Base-by-base conservation (phyloP, 805 yeast genomes). In the Metschnikowia vanudenii region DNA sequence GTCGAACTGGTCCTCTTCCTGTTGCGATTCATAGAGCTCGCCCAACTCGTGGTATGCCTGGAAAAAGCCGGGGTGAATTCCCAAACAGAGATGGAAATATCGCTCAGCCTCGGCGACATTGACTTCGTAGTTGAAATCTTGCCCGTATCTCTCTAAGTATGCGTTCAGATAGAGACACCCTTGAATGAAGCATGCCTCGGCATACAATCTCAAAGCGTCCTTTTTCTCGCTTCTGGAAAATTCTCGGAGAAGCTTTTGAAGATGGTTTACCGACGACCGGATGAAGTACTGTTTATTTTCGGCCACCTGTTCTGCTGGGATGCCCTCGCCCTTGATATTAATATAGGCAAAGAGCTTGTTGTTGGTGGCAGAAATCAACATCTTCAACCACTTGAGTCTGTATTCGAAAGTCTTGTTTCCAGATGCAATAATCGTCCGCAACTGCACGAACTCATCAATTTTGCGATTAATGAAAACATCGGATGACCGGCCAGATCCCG, bases 331-430 rank as follows among this genome's bases (percentile, higher is more conserved):
- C 54, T 67, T 68, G 47, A 73, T 69, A 55, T 69, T 71, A 44
- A 73, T 63, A 49, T 67, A 71, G n/a, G 69, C 60, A 50, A 66
- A 71, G 16, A 73, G 58, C 53, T 64, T 62, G 54, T 57, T 65
- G 51, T 70, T 71, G 26, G 68, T 64, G 12, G 76, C 74, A 14
- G 56, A 52, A 17, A 73, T 62, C 53, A 73, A 60, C 73, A 67
- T 69, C 47, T 69, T 68, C 41, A 68, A 64, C 77, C 77, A 73
- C 49, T 67, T 61, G 41, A 72, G 59, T 30, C 77, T 55, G 54
- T 60, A 72, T 49, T 71, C 75, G 30, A 61, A 57, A 1, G 75
- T 58, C 54, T 73, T 73, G 48, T 70, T 70, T 11, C 77, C 76
- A 1, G 69, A 54, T 1, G 75, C 69, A 39, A 73, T 73, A 16